Conservation (phyloP, 176 grass and related monocot genomes). For the Raddia guianensis region DNA sequence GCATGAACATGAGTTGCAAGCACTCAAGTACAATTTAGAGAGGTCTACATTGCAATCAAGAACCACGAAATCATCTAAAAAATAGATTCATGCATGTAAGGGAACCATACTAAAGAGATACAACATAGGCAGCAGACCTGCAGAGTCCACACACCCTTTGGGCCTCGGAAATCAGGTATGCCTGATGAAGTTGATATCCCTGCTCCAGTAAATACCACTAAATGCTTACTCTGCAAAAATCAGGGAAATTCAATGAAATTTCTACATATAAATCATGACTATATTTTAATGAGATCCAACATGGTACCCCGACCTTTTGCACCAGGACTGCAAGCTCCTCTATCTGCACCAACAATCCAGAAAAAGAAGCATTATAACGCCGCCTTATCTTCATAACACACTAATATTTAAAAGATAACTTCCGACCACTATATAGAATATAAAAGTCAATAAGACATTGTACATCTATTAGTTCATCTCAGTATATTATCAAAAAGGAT, state of each 20-base stretch:
- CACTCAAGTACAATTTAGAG: slow-evolving; percentile 13
- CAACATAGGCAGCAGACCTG: slow-evolving; percentile 59
- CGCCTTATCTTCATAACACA: slow-evolving; percentile 26
- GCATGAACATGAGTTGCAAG: neutral
- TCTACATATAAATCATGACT: slow-evolving; percentile 29
- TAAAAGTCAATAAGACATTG: neutral
- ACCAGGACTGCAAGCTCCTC: slow-evolving; percentile 90
- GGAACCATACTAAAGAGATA: neutral
- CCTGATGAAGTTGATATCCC: slow-evolving; percentile 98
- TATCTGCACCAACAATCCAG: slow-evolving; percentile 63
- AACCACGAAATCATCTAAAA: slow-evolving; percentile 6
- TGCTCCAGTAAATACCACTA: slow-evolving; percentile 94
- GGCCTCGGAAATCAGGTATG: slow-evolving; percentile 97
- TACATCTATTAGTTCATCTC: slow-evolving; percentile 1
- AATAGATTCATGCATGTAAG: slow-evolving; percentile 13
- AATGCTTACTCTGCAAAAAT: slow-evolving; percentile 92
- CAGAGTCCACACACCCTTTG: slow-evolving; percentile 96
- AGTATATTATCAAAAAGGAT: neutral
- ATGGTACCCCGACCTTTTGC: slow-evolving; percentile 55
- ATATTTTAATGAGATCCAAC: slow-evolving; percentile 19
- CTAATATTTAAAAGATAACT: slow-evolving; percentile 3
- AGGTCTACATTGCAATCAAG: slow-evolving; percentile 6
- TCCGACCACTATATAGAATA: slow-evolving; percentile 20
- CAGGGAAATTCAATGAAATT: slow-evolving; percentile 21
- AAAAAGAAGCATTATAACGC: slow-evolving; percentile 22